Percentiles rank a stretch among this genome's conserved stretches.
Conservation (phyloP, 75 land plant species). For the Sequoia sempervirens region DNA sequence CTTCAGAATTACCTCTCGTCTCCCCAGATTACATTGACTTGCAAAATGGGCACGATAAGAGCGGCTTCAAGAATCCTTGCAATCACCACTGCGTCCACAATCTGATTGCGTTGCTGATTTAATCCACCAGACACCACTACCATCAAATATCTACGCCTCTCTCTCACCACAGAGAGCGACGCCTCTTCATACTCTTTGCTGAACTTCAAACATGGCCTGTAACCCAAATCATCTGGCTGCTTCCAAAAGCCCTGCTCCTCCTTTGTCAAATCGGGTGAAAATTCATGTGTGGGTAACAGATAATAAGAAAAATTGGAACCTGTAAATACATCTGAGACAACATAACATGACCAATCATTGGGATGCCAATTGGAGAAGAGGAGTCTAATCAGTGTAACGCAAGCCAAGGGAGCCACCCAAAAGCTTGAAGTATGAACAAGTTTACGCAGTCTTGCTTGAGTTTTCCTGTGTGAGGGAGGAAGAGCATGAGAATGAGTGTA, state of each 20-base stretch:
- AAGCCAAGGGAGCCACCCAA: no score
- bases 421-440: no score
- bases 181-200: constrained; percentile 33
- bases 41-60: constrained; percentile 76
- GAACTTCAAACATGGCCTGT: constrained; percentile 57
- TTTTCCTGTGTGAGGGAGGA: no score
- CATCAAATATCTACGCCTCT: constrained; percentile 64
- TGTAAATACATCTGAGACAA: no score
- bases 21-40: constrained; percentile 79
- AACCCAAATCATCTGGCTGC: constrained; percentile 76
- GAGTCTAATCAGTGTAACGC: no score
- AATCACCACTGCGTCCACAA: constrained; percentile 87
- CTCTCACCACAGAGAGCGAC: constrained; percentile 14
- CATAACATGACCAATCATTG: no score
- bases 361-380: no score
- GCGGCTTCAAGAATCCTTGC: constrained; percentile 85
- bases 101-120: constrained; percentile 90
- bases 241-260: constrained; percentile 69
- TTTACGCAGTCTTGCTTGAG: no score
- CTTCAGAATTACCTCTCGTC: constrained; percentile 35
- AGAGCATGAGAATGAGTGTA: no score
- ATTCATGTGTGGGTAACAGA: no score
- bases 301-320: no score
- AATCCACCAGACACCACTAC: constrained; percentile 82
- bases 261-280: constrained; percentile 11